Evolutionary conservation across 2,329 filamentous ascomycete genomes (phyloP).

Genomic region (Aschersonia sp.): DNA sequence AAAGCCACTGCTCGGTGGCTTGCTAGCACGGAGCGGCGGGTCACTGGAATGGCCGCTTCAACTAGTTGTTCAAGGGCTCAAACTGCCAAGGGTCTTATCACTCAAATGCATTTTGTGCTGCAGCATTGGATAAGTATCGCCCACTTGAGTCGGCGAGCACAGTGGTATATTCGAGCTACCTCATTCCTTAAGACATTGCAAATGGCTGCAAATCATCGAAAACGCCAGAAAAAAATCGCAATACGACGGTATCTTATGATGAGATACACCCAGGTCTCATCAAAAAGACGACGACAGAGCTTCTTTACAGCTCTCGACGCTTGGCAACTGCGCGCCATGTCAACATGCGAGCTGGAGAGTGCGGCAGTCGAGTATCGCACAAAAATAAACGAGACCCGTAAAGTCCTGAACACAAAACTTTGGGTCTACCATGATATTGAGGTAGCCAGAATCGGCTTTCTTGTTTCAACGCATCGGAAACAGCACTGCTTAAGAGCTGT

Average conservation of each 20-base stretch:
- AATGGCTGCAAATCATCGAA: conserved; percentile 10
- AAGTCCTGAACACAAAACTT: not conserved
- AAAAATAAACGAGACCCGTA: conserved; percentile 4
- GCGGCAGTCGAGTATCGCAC: conserved; percentile 6
- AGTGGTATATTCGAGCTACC: conserved; percentile 17
- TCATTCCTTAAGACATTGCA: conserved; percentile 13
- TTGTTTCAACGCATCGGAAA: not conserved
- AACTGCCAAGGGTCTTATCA: not conserved
- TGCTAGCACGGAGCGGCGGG: not conserved
- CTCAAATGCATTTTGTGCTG: not conserved
- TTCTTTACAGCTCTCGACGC: conserved; percentile 16
- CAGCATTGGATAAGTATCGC: conserved; percentile 5
- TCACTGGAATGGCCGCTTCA: not conserved
- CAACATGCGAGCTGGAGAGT: conserved; percentile 5
- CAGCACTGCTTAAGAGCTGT: conserved; percentile 6
- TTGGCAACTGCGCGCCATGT: conserved; percentile 12
- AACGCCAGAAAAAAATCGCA: conserved; percentile 12
- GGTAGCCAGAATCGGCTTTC: too few relatives aligned
- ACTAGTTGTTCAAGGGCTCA: not conserved
- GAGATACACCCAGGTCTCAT: conserved; percentile 19
- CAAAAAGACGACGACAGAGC: conserved; percentile 15
- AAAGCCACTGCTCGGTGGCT: conserved; percentile 16
- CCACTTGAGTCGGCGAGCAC: conserved; percentile 11
- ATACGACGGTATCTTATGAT: conserved; percentile 19
- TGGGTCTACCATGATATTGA: not conserved